Evolutionary conservation across 1,284 basidiomycete species (phyloP), one percentile per base, ranked within the genome.

Genomic region (Apiotrichum sp.): DNA sequence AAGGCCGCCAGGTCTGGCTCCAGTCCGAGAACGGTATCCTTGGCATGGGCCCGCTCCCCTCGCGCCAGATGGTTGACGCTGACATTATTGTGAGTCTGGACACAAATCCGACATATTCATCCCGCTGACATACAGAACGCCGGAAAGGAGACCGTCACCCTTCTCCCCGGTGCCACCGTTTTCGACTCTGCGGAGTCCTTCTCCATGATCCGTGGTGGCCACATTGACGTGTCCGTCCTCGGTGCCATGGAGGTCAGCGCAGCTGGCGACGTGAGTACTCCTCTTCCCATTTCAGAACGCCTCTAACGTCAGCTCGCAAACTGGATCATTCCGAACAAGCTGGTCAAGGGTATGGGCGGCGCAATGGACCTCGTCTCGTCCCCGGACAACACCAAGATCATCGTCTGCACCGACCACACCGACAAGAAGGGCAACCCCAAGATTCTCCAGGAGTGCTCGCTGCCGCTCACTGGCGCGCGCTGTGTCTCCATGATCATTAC

Each of bases 341-440:
- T 92, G 69, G 83, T 91, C 50, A 89, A 89, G 80, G 87, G 88
- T 50, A 93, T 96, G 72, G 93, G 93, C 38, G 93, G 93, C 55
- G 92, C 93, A 1, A 96, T 96, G 91, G 92, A 95, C 71, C 84
- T 93, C 52, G 90, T 93, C 53, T 92, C 89, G 46, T 93, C 92
- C 75, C 91, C 90, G 1, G 89, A 92, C 73, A 84, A 86, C 77
- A 93, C 61, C 48, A 90, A 87, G 75, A 66, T 75, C 47, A 63
- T 62, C 29, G 50, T 59, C 10, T 36, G 42, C 44, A 62, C 57
- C 9, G 61, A 62, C 53, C 61, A 62, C 47, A 45, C 41, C 33
- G 89, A 95, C 69, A 95, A 93, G 78, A 85, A 90, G 69, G 93
- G 92, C 50, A 83, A 83, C 62, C 85, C 87, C 52, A 98, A 98